A percentile compares a stretch with the other conserved stretches of the same genome.
These are phyloP conservation scores for Trichosanthes truncata DNA, from an alignment of 306 rosid species.

Conservation along the genomic window DNA sequence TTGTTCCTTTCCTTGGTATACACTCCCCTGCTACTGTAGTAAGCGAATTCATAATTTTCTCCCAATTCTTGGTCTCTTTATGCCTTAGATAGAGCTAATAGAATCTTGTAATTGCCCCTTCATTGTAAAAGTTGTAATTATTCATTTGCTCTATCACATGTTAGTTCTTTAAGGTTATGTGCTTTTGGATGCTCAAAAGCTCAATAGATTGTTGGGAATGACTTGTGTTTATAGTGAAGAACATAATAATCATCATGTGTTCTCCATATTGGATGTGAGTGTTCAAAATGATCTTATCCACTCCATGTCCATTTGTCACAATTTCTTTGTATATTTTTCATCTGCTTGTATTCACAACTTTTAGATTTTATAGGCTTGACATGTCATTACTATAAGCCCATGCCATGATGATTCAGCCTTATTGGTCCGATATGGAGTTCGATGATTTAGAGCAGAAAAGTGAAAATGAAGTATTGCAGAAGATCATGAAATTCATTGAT, in stretches of 20 bases:
- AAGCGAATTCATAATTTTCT: slow-evolving; percentile 71
- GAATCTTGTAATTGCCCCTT: slow-evolving; percentile 21
- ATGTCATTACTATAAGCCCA: neutral
- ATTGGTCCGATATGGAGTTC: neutral
- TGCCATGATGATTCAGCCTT: neutral
- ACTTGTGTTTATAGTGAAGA: neutral
- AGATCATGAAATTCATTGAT: neutral
- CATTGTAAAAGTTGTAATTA: slow-evolving; percentile 62
- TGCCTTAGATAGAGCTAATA: slow-evolving; percentile 55
- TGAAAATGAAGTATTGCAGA: neutral
- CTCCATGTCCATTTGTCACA: neutral
- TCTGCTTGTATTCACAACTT: neutral
- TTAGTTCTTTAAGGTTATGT: slow-evolving; percentile 31
- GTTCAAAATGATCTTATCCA: neutral
- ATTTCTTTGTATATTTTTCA: neutral
- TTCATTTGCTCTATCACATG: slow-evolving; percentile 56
- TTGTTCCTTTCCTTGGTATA: slow-evolving; percentile 90
- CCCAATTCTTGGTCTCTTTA: slow-evolving; percentile 86
- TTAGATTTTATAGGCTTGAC: neutral
- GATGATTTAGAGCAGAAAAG: neutral
- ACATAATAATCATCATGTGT: neutral
- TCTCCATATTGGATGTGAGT: neutral
- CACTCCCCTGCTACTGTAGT: slow-evolving; percentile 93
- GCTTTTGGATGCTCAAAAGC: neutral
- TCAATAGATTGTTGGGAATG: slow-evolving; percentile 1